Evolutionary conservation across 441 rosid species (phyloP), one percentile per base, ranked within the genome.

Genomic region (Cnidoscolus chayamansa): DNA sequence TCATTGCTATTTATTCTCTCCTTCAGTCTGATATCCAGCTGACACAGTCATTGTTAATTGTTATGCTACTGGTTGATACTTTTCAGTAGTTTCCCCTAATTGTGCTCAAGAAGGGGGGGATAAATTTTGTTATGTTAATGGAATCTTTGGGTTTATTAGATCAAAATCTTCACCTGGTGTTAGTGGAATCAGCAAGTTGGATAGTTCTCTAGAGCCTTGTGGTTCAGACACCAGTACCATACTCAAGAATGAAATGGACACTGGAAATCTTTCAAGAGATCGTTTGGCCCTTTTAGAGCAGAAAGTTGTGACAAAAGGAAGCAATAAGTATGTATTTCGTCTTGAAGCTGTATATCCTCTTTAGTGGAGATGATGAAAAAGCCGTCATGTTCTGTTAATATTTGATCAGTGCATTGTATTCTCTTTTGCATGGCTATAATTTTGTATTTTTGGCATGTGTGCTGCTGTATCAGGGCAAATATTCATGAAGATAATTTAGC

Each of bases 171-270:
- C 91, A 5, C 71, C 79, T 15, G 92, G 87, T 68, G 75, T 75
- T 80, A 60, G 81, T 78, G 89, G 89, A 67, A 81, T 86, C 63
- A 87, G 77, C 81, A 88, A 88, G 84, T 72, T 85, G 70, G 92
- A 87, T 80, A 67, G 84, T 84, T 64, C 89, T 68, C 79, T 83
- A 37, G 92, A 86, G 82, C 83, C 83, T 67, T 78, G 82, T 49
- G 79, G 83, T 85, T 88, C 93, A 74, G 82, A 84, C 80, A 77
- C 80, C 48, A 74, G 82, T 81, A 64, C 78, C 47, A 45, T 84
- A 55, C 74, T 84, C 70, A 87, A 82, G 87, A 86, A 81, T 81
- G 94, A 85, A 74, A 68, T 82, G 80, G 97, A 93, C 68, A 77
- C 82, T 66, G 80, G 74, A 65, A 51, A 89, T 77, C 76, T 85